Percentiles rank a stretch among this genome's conserved stretches.
Evolutionary conservation across 495 filamentous ascomycete genomes (phyloP).

Genomic region (Podospora pseudocomata): DNA sequence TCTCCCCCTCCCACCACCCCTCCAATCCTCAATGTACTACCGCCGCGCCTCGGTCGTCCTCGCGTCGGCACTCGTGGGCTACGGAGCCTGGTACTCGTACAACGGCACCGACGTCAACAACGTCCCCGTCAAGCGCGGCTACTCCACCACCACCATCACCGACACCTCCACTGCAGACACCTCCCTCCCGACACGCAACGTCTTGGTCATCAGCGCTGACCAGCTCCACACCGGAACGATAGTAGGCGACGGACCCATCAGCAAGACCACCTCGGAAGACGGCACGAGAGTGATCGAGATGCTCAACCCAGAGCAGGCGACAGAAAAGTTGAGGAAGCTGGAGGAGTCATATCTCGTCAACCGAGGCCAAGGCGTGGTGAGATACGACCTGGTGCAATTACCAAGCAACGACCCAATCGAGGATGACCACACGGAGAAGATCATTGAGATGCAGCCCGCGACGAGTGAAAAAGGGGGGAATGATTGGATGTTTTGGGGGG

Average conservation of each 20-base stretch:
- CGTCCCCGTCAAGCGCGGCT: conserved; percentile 29
- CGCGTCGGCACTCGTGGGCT: conserved; percentile 47
- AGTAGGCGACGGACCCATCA: conserved; percentile 75
- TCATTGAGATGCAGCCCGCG: conserved; percentile 71
- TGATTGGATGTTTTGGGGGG: conserved; percentile 99
- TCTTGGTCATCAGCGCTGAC: conserved; percentile 77
- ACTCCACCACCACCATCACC: conserved; percentile 13
- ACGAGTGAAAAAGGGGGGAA: conserved; percentile 52
- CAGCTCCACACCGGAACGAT: conserved; percentile 78
- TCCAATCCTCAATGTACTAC: conserved; percentile 50
- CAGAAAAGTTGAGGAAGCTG: conserved; percentile 77
- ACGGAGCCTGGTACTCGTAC: conserved; percentile 51
- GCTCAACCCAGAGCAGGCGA: conserved; percentile 93
- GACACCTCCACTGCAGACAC: conserved; percentile 18
- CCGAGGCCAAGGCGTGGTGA: conserved; percentile 82
- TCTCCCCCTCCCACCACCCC: conserved; percentile 34
- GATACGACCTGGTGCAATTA: conserved; percentile 94
- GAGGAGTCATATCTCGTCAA: conserved; percentile 91
- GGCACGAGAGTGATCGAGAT: conserved; percentile 86
- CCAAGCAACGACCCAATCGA: conserved; percentile 97
- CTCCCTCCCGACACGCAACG: conserved; percentile 40
- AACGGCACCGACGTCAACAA: conserved; percentile 18
- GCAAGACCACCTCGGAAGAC: conserved; percentile 75
- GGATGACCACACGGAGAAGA: conserved; percentile 96
- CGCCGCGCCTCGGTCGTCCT: conserved; percentile 43